Evolutionary conservation across 2,329 filamentous ascomycete species (phyloP).

Genomic region (Stylonectria norvegica): DNA sequence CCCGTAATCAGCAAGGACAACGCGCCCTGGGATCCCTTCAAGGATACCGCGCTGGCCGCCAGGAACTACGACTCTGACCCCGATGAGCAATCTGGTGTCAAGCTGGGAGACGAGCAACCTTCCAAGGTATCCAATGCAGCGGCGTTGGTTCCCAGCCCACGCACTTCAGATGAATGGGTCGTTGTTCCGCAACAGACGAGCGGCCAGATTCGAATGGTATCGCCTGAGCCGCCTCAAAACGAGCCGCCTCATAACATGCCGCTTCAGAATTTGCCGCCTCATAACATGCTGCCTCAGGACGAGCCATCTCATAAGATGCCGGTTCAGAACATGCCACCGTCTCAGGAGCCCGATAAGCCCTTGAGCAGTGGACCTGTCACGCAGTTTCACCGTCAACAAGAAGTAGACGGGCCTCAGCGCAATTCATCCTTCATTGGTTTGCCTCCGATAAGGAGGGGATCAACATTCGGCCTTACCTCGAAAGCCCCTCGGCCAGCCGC

Average conservation of each 20-base stretch:
- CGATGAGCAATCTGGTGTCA: slow-evolving; percentile 9
- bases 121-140: not conserved
- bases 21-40: slow-evolving; percentile 23
- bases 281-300: no score
- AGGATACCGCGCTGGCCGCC: slow-evolving; percentile 10
- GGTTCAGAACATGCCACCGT: slow-evolving; percentile 6
- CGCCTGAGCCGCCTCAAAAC: slow-evolving; percentile 15
- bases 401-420: slow-evolving; percentile 31
- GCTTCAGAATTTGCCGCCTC: not conserved
- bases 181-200: slow-evolving; percentile 12
- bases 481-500: slow-evolving; percentile 34
- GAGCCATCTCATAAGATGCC: slow-evolving; percentile 4
- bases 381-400: slow-evolving; percentile 4
- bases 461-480: slow-evolving; percentile 48
- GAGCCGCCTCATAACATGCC: slow-evolving; percentile 4
- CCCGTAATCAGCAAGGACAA: slow-evolving; percentile 16
- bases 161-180: slow-evolving; percentile 10
- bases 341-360: slow-evolving; percentile 12
- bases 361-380: slow-evolving; percentile 9
- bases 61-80: slow-evolving; percentile 8
- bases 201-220: slow-evolving; percentile 22
- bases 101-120: slow-evolving; percentile 3
- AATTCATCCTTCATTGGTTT: slow-evolving; percentile 54
- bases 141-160: not conserved
- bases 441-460: slow-evolving; percentile 56